Base-by-base conservation (phyloP, 345 rosid species). In the Corchorus olitorius region DNA sequence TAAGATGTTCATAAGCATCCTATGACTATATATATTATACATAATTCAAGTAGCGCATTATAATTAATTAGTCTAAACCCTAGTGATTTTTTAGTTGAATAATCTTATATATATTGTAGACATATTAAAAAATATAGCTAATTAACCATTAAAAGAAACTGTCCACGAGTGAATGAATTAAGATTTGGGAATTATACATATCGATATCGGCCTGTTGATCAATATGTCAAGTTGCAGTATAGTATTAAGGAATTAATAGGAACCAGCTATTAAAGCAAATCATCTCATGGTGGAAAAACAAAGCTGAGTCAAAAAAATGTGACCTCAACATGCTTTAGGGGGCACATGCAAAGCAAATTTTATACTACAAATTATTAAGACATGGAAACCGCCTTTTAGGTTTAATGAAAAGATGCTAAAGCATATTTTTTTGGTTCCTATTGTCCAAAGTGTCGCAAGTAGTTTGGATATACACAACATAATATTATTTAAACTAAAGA, bases 301-400 rank as follows among this genome's bases (percentile, higher is more conserved):
- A 35, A 70, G 33, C 49, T 37, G 62, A 17, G 62, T 70, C 22
- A 43, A 41, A 72, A 5, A 53, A 11, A 5, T 70, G 74, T 70
- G 74, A 70, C 34, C 62, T 70, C 62, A 54, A 35, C 74, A 70
- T 70, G 74, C 49, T 53, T 35, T 2, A 6, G 16, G 49, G 39
- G 15, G 62, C 73, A 70, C 74, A 70, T 70, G 74, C 62, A 35
- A 35, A 17, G 17, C 62, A 48, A 70, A 70, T 35, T 70, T 52
- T 70, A 52, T 70, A 34, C 5, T 12, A 10, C 34, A 53, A 53
- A n/a, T n/a, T n/a, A n/a, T n/a, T n/a, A n/a, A 70, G 6, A 37
- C 74, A 35, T 6, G 62, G 27, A 17, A 53, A 70, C 11, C 27
- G 14, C 12, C 9, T 65, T 65, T 65, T 8, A 43, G 52, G 35